Evolutionary conservation across 2,329 filamentous ascomycete species (phyloP).

Genomic region (Zarea fungicola): DNA sequence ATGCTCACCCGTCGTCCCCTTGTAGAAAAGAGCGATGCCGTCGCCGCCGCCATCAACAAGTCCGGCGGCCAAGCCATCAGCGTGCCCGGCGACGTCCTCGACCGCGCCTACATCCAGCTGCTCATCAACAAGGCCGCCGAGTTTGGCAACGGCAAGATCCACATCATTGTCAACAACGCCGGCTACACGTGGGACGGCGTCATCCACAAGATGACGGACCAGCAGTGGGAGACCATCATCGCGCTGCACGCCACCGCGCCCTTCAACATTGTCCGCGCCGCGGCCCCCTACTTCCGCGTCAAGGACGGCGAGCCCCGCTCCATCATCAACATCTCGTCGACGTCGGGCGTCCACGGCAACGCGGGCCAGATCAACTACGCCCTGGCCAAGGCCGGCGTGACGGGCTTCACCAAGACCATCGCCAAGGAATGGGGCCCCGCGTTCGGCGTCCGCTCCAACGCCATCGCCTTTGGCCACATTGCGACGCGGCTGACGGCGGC

Average conservation of each 20-base stretch:
- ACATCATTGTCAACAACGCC: conserved; percentile 88
- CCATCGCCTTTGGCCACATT: conserved; percentile 79
- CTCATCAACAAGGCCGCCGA: conserved; percentile 72
- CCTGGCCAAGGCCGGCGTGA: conserved; percentile 77
- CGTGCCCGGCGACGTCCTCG: conserved; percentile 71
- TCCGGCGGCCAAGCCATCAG: conserved; percentile 64
- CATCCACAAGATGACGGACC: conserved; percentile 87
- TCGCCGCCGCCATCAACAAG: conserved; percentile 65
- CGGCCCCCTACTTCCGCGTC: conserved; percentile 82
- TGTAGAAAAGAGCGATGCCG: conserved; percentile 61
- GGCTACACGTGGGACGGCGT: conserved; percentile 92
- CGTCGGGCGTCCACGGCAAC: conserved; percentile 78
- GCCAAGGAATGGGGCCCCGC: conserved; percentile 86
- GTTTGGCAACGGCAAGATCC: conserved; percentile 82
- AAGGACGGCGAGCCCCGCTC: conserved; percentile 73
- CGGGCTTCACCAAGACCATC: conserved; percentile 80
- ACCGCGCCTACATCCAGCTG: conserved; percentile 61
- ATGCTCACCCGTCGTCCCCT: background rate
- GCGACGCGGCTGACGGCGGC: conserved; percentile 73
- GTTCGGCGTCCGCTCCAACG: conserved; percentile 79
- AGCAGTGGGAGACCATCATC: conserved; percentile 87
- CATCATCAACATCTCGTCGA: conserved; percentile 80
- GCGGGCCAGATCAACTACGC: conserved; percentile 89
- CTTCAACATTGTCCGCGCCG: conserved; percentile 75
- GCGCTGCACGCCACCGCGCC: conserved; percentile 79